Base-by-base conservation (phyloP, 1,139 yeast genomes). In the Diutina mesorugosa region DNA sequence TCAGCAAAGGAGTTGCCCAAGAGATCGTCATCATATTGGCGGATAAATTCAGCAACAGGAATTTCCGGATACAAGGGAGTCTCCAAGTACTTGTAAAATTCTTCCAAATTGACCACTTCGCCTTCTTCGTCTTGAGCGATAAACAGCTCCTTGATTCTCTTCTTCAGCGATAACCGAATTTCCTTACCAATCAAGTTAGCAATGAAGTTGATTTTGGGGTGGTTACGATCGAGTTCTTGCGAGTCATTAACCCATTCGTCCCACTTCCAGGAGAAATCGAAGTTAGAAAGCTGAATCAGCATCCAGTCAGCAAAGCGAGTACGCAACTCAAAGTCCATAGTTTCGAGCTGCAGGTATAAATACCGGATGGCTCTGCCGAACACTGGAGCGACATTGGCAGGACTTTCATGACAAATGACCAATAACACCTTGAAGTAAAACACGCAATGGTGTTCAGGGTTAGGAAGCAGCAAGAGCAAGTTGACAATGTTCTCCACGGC, bases 221-320 rank as follows among this genome's bases (percentile, higher is more conserved):
- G 93, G 63, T 79, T 80, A 47, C 72, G 66, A 12, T 63, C 59
- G 56, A 64, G 72, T 55, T 67, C 67, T 38, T 69, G 66, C 0
- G 85, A 77, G 64, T 84, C 87, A 1, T 69, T 70, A 52, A 80
- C 83, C 99, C 99, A 95, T 69, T 91, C 99, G 61, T 83, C 85
- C 99, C 99, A 93, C 67, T 90, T 90, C 99, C 99, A 95, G 53
- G 93, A 88, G 70, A 90, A 95, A 60, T 88, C 91, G 69, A 93
- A 95, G 68, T 93, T 93, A 63, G 96, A 87, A 66, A 95, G 80
- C 70, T 95, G 99, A 58, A 89, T 86, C 3, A 96, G 80, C 77
- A 95, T 86, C 99, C 99, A 95, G 68, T 89, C 95, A 65, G 90
- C 74, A 62, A 83, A 87, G 60, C 93, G 76, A 61, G 82, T 77